Base-by-base conservation (phyloP, 805 yeast genomes). In the Yamadazyma endophytica region DNA sequence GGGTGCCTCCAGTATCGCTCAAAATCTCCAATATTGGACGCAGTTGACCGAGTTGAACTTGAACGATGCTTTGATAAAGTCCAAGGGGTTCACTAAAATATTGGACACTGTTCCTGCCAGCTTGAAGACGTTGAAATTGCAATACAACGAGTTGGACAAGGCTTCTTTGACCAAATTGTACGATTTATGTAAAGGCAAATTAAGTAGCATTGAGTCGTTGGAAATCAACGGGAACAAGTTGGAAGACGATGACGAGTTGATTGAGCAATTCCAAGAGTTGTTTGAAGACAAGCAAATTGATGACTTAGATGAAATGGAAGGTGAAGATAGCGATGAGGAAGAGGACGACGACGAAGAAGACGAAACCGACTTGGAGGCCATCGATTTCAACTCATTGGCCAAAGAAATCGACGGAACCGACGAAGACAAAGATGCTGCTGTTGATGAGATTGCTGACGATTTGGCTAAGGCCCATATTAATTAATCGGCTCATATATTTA, bases 181-280 rank as follows among this genome's bases (percentile, higher is more conserved):
- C 21, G 63, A 66, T 6, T 79, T 79, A 13, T 60, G 87, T 25
- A 39, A 46, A 29, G 56, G 64, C 13, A 72, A 73, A 29, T 62
- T 90, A 46, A 82, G 82, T 24, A 64, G 67, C 13, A 68, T 92
- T 53, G 65, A 75, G 50, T 32, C 51, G 7, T 68, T 92, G 43
- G 97, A 92, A 66, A 72, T 92, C 43, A 90, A 92, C 52, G 99
- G 99, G 53, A 92, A 92, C 63, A 70, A 85, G 53, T 82, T 92
- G 49, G 85, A 85, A 30, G 97, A 92, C 56, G 97, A 90, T 43
- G 77, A 85, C 24, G 82, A 77, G 37, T 64, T 71, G 13, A 57
- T 92, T 34, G 83, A 77, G 33, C 58, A 63, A 31, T 75, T 90
- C 42, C 68, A 57, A 28, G 75, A 66, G 13, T 56, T 79, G 12